These are phyloP conservation scores for Sapria himalayana DNA, from an alignment of 345 rosid genomes.

Conservation along the genomic window DNA sequence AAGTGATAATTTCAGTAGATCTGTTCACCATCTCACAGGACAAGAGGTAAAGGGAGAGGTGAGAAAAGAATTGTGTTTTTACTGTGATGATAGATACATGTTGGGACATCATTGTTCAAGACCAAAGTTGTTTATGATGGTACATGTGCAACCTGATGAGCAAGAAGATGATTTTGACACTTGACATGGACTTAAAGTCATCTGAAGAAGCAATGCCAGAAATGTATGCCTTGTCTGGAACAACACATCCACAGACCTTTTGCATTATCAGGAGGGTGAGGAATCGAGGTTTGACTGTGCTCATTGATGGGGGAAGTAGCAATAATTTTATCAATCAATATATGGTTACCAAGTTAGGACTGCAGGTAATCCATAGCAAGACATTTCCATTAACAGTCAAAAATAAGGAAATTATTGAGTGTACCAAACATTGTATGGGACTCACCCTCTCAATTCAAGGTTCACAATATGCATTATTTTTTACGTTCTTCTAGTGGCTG, in stretches of 20 bases:
- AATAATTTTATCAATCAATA: neutral
- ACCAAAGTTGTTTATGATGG: neutral
- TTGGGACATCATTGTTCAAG: neutral
- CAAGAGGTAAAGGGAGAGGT: neutral
- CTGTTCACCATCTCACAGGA: neutral
- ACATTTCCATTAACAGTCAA: neutral
- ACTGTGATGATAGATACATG: neutral
- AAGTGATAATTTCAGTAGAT: too few species aligned
- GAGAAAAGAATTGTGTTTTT: neutral
- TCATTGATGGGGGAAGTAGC: too few species aligned
- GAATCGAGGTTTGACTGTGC: neutral
- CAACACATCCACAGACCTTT: neutral
- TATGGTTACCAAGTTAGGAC: neutral
- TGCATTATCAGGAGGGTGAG: neutral
- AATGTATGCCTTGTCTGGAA: neutral
- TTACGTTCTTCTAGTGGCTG: neutral
- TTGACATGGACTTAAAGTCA: neutral
- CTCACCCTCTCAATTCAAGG: neutral
- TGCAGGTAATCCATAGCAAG: neutral
- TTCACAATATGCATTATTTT: neutral
- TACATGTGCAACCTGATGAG: neutral
- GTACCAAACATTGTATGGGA: neutral
- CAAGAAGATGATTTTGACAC: neutral
- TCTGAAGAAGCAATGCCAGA: neutral
- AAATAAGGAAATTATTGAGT: neutral